Base-by-base conservation (phyloP, 2,329 filamentous ascomycete species). In the Fusarium scirpi region DNA sequence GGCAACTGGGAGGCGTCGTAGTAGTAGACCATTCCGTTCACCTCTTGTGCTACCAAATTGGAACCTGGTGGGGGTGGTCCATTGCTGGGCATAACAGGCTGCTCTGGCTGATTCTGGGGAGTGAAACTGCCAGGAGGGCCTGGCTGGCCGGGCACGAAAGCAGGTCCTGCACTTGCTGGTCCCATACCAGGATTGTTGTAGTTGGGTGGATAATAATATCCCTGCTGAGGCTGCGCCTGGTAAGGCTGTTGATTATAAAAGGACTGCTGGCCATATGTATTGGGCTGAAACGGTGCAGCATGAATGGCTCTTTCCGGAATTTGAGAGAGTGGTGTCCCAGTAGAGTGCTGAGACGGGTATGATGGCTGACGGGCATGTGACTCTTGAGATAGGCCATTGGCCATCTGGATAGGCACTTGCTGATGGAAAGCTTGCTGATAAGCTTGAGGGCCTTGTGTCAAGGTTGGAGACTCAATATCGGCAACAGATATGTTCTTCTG, bases 21-120 rank as follows among this genome's bases (percentile, higher is more conserved):
- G 78, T 97, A 99, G 80, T 97, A 98, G 1, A 97, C 94, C 87
- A 97, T 98, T 67, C 96, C 96, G 73, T 97, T 97, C 69, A 91
- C 90, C 82, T 98, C 95, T 79, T 98, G 94, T 1, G 94, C 93
- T 49, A 91, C 87, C 44, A 89, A 79, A 69, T 84, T 87, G 20
- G 83, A 76, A 30, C 77, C 76, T 30, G 72, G 46, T n/a, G 76
- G 61, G 13, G 68, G 63, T 44, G 75, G 76, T n/a, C 68, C 71
- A 34, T 70, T 71, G 29, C 76, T 71, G 49, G 82, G 80, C n/a
- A 78, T 73, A 29, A 62, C 70, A 44, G 55, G 77, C 65, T 69
- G 85, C 78, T 73, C 78, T 22, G 71, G 73, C 60, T 84, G 86
- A 15, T 76, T 76, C 34, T 82, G 80, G 43, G 83, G 81, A 70